These are phyloP conservation scores for Litchi chinensis DNA, from an alignment of 345 rosid genomes.

Conservation along the genomic window DNA sequence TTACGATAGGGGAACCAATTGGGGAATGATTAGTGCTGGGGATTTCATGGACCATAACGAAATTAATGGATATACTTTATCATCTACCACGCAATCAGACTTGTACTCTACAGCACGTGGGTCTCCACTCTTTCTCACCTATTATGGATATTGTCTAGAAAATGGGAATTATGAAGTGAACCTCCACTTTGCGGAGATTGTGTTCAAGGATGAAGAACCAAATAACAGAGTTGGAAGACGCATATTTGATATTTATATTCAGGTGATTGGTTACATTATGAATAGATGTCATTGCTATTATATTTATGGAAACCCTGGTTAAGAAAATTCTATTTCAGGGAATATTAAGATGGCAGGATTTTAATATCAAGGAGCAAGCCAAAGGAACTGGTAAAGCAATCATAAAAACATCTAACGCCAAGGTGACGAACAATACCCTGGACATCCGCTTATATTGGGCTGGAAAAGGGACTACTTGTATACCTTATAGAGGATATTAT, in stretches of 20 bases:
- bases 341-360: conserved; percentile 31
- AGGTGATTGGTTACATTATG: conserved; percentile 33
- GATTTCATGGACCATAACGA: conserved; percentile 43
- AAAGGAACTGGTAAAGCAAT: conserved; percentile 28
- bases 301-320: background rate
- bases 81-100: conserved; percentile 16
- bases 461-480: conserved; percentile 47
- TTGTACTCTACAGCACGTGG: conserved; percentile 52
- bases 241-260: conserved; percentile 52
- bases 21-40: conserved; percentile 65
- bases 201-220: conserved; percentile 42
- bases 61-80: conserved; percentile 10
- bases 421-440: background rate
- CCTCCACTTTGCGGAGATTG: conserved; percentile 58
- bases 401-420: conserved; percentile 14
- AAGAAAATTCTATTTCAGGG: conserved; percentile 27
- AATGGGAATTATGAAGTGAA: conserved; percentile 55
- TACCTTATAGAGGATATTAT: conserved; percentile 38
- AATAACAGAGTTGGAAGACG: conserved; percentile 47
- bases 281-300: background rate
- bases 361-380: conserved; percentile 33
- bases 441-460: conserved; percentile 26
- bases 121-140: conserved; percentile 49
- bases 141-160: conserved; percentile 51
- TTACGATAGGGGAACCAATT: conserved; percentile 24